Percentiles rank a stretch among this genome's conserved stretches.
phyloP scores from a whole-genome alignment of 1,284 basidiomycete genomes.

The Ganoderma resinaceum region DNA sequence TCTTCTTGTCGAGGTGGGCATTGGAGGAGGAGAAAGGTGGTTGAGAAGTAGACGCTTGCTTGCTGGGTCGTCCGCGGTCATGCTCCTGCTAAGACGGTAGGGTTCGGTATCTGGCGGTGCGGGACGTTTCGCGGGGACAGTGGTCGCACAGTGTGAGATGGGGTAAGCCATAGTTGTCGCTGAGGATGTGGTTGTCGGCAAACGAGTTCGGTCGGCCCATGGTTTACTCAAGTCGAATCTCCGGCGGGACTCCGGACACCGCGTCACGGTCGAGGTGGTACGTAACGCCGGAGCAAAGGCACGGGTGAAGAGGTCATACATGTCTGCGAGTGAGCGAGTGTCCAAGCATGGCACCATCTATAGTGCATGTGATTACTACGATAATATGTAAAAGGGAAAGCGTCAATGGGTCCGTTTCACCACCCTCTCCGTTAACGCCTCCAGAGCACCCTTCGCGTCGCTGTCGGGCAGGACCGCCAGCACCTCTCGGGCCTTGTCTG shows the following conservation, averaged over 20 bases:
- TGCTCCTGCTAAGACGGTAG: conserved; percentile 27
- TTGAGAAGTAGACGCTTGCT: conserved; percentile 20
- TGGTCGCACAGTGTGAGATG: conserved; percentile 23
- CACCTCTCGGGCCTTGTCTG: conserved; percentile 77
- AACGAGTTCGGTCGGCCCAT: neutral
- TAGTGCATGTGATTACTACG: conserved; percentile 30
- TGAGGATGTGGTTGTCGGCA: neutral
- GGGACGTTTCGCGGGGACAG: conserved; percentile 25
- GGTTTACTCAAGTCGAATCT: neutral
- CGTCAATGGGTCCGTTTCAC: conserved; percentile 61
- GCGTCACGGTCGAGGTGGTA: neutral
- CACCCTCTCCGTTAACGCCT: conserved; percentile 67
- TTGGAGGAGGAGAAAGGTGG: conserved; percentile 14
- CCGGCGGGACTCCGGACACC: conserved; percentile 6
- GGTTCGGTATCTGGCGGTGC: conserved; percentile 18
- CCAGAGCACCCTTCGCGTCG: conserved; percentile 79
- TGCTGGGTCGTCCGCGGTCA: conserved; percentile 22
- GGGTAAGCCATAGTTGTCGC: conserved; percentile 15
- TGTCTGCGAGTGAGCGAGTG: conserved; percentile 1
- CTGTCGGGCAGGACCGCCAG: conserved; percentile 82
- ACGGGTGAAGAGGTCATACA: neutral
- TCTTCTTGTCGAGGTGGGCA: conserved; percentile 27
- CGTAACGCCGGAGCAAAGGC: neutral
- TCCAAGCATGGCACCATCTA: conserved; percentile 23
- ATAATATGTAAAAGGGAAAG: conserved; percentile 27